These are phyloP conservation scores for Bifiguratus adelaidae DNA, from an alignment of 192 early-diverging fungal genomes.

Conservation along the genomic window DNA sequence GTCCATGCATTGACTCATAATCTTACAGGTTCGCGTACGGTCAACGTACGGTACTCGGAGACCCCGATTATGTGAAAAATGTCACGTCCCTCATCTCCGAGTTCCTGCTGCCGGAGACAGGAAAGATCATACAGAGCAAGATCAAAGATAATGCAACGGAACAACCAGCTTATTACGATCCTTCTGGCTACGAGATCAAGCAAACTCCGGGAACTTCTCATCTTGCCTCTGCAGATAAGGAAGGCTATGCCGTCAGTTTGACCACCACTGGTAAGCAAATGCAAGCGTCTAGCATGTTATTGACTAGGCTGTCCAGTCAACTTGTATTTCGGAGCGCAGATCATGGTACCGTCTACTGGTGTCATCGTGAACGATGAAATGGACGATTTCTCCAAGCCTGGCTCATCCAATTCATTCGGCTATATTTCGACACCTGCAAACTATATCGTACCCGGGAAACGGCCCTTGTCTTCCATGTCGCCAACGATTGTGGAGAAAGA, in stretches of 20 bases:
- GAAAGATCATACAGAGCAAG: too few relatives aligned
- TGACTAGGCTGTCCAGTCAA: too few relatives aligned
- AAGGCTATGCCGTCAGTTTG: conserved; percentile 69
- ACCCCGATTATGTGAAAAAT: conserved; percentile 70
- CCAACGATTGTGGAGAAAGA: conserved; percentile 58
- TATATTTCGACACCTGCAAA: conserved; percentile 64
- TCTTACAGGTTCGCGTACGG: too few relatives aligned
- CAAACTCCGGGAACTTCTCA: conserved; percentile 89
- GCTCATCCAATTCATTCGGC: conserved; percentile 63
- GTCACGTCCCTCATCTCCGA: too few relatives aligned
- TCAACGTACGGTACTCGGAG: conserved; percentile 71
- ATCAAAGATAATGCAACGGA: too few relatives aligned
- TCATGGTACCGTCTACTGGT: conserved; percentile 80
- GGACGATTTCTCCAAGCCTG: conserved; percentile 87
- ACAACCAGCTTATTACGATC: conserved; percentile 64
- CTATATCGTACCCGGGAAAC: conserved; percentile 66
- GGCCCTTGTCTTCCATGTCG: conserved; percentile 60
- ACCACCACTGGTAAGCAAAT: conserved; percentile 63
- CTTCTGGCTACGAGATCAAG: conserved; percentile 63
- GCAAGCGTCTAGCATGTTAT: too few relatives aligned
- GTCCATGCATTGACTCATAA: too few relatives aligned
- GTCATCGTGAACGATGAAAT: conserved; percentile 93
- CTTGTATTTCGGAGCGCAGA: conserved; percentile 75
- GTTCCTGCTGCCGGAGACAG: too few relatives aligned
- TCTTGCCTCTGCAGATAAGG: conserved; percentile 63